Evolutionary conservation across 345 rosid genomes (phyloP), one percentile per base, ranked within the genome.

Genomic region (Geranium rotundifolium): DNA sequence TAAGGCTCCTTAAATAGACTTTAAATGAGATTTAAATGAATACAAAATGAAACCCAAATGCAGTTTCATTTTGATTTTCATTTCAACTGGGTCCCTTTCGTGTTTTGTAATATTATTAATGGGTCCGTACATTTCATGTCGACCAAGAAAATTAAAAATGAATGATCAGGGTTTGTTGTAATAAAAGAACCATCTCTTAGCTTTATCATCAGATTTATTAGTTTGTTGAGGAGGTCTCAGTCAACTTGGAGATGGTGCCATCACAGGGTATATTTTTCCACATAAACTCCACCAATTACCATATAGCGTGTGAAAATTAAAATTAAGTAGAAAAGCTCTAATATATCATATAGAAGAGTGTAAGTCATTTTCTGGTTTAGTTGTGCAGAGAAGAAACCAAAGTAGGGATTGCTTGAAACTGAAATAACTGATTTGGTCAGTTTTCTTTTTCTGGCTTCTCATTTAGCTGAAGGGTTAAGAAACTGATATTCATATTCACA

Each of bases 131-230:
- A 17, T 20, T 3, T 20, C 59, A 5, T 17, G 4, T 57, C 17
- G n/a, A 41, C 3, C 14, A 56, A 29, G 6, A 30, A 17, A 18
- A 56, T 19, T 31, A 23, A 63, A 49, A 62, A 68, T 57, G 78
- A 64, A 76, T 71, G 75, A 76, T 71, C 71, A 46, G 39, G 29
- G 9, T 64, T 71, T 37, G 0, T 39, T 67, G 62, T 23, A 23
- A 23, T 23, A 23, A 23, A 23, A 23, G 27, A 23, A 23, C 27
- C 27, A 23, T 31, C 31, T 39, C 20, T 17, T 17, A 37, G 67
- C 63, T 71, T 67, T 69, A 76, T 76, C 75, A 65, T 65, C 70
- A 67, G 49, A 52, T 5, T 52, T 41, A 58, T 71, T 41, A 62
- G 69, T 72, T 55, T 70, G 66, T 14, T 58, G 55, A 54, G 73